Base-by-base conservation (phyloP, 345 rosid species). In the Euphorbia tirucalli region DNA sequence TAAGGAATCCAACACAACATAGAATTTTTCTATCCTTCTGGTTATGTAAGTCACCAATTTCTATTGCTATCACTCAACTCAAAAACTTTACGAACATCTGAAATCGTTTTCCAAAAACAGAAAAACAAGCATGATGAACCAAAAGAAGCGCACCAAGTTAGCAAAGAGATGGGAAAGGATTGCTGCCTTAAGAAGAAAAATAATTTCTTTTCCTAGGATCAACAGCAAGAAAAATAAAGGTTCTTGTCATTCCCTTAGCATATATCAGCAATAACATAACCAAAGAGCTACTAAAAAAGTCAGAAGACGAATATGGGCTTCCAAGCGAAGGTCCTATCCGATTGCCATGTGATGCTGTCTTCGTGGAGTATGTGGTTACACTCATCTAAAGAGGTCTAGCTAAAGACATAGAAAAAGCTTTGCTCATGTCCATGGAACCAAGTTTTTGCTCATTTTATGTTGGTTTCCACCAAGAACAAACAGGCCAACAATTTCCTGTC, bases 261-360 rank as follows among this genome's bases (percentile, higher is more conserved):
- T 61, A 32, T 61, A 39, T 61, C 65, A 61, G 6, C 46, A 61
- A 35, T 32, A 61, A 61, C 15, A 61, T 61, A 22, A 61, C 54
- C 69, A 54, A 8, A 14, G 49, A 52, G 30, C 64, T 72, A 10
- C 22, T 64, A 7, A 55, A 43, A 11, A 37, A 54, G 59, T 61
- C 70, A 0, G 75, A 72, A 64, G 70, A 72, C 1, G 62, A 25
- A 19, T 64, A 52, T 62, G 70, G 55, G 13, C 7, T 72, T 11
- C 27, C 75, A 8, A 25, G 41, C 14, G 30, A 72, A 63, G 62
- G 69, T 18, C 75, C 75, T 63, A 44, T 72, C 61, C 52, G 21
- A 41, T 37, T 72, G 62, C 75, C 75, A 21, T 63, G 75, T 25
- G 69, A 72, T 27, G 39, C 41, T 11, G n/a, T 25, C 7, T 44